phyloP scores from a whole-genome alignment of 179 eudicot genomes.

The Nepenthes alata region DNA sequence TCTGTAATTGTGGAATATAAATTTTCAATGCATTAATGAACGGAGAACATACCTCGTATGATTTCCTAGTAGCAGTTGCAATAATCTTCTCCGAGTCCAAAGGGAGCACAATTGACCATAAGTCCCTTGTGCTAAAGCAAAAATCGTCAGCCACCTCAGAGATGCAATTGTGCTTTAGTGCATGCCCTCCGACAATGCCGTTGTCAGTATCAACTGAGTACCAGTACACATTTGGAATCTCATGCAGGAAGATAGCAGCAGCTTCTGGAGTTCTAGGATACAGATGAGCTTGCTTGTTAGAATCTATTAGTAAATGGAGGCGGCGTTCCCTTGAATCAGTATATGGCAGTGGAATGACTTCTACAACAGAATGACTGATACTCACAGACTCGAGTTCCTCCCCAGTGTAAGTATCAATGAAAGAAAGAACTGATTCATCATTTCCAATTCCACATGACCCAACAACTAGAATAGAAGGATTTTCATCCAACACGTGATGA shows the following conservation, averaged over 20 bases:
- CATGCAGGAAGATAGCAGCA: conserved; percentile 49
- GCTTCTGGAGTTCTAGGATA: conserved; percentile 80
- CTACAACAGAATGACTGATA: conserved; percentile 50
- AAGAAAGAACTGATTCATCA: conserved; percentile 56
- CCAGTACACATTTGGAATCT: conserved; percentile 73
- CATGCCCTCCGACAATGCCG: conserved; percentile 67
- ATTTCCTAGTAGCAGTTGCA: conserved; percentile 55
- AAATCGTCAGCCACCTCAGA: conserved; percentile 49
- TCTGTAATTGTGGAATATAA: no score
- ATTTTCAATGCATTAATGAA: neutral
- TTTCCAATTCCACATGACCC: conserved; percentile 64
- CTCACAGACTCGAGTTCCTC: conserved; percentile 41
- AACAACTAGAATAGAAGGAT: conserved; percentile 81
- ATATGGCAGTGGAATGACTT: conserved; percentile 76
- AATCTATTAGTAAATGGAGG: conserved; percentile 72
- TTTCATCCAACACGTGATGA: conserved; percentile 89
- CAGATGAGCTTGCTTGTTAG: conserved; percentile 49
- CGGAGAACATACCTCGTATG: conserved; percentile 55
- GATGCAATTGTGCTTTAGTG: conserved; percentile 39
- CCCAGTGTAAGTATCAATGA: conserved; percentile 80
- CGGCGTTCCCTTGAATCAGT: conserved; percentile 85
- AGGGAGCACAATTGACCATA: conserved; percentile 89
- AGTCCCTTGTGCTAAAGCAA: conserved; percentile 56
- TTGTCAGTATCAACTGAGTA: conserved; percentile 68
- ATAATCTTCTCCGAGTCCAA: conserved; percentile 78